Base-by-base conservation (phyloP, 2,329 filamentous ascomycete genomes). In the Periconia digitata region DNA sequence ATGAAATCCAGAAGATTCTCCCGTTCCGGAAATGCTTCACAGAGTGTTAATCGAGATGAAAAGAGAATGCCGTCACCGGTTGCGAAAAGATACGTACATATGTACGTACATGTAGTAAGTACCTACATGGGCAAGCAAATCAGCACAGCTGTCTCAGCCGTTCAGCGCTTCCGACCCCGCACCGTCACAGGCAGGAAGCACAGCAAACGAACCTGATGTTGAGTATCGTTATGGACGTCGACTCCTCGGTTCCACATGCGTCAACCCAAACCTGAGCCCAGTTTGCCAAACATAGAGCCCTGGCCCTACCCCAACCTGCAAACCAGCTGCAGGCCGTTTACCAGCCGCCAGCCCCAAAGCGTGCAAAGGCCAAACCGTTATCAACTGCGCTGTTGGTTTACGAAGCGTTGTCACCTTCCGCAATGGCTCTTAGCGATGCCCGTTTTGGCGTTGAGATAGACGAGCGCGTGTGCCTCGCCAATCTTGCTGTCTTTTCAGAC, bases 321-420 rank as follows among this genome's bases (percentile, higher is more conserved):
- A n/a, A n/a, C n/a, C n/a, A n/a, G n/a, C n/a, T n/a, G n/a, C n/a
- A n/a, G n/a, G n/a, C n/a, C n/a, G n/a, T n/a, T n/a, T n/a, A n/a
- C n/a, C 23, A 41, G 39, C n/a, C 20, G 5, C 21, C 20, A n/a
- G 16, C 17, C 22, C 37, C 6, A 20, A 21, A 39, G 37, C n/a
- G 22, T 39, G 37, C 37, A 22, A 20, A 8, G 7, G 2, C 8
- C 4, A 5, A 22, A 39, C 39, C 20, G 24, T 17, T 24, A 16
- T 41, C 39, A 44, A 40, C 53, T 54, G 51, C 49, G 43, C 43
- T 7, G 40, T 38, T 42, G 46, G 48, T 51, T 55, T 53, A 50
- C 42, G 43, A 46, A 40, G 51, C 50, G 43, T 54, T 65, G 54
- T 32, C 63, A 67, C 65, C 65, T 68, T 66, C 65, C 63, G 22